phyloP scores from a whole-genome alignment of 1,139 yeast species.

The Taphrina pruni region DNA sequence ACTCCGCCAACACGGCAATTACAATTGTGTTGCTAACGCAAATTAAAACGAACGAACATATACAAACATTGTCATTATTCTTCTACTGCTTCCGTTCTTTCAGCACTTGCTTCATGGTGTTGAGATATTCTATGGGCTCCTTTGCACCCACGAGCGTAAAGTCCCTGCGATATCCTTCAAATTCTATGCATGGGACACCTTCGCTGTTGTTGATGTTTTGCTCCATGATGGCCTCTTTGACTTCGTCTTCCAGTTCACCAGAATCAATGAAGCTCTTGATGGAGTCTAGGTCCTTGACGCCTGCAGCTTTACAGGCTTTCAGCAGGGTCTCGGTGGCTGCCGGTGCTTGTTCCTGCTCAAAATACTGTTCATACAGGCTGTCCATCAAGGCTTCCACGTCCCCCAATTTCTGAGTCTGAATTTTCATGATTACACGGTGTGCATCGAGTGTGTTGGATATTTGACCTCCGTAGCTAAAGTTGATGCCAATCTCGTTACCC shows the following conservation, averaged over 20 bases:
- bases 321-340: conserved; percentile 12
- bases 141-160: conserved; percentile 35
- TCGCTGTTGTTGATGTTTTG: conserved; percentile 27
- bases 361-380: conserved; percentile 21
- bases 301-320: conserved; percentile 22
- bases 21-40: too few species aligned
- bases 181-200: conserved; percentile 24
- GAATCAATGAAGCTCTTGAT: conserved; percentile 2
- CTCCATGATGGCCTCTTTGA: conserved; percentile 20
- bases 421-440: conserved; percentile 15
- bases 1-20: too few species aligned
- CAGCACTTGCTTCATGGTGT: conserved; percentile 26
- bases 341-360: conserved; percentile 23
- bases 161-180: conserved; percentile 34
- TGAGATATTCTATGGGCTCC: conserved; percentile 20
- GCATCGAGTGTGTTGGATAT: conserved; percentile 18
- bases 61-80: not conserved
- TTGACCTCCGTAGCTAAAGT: conserved; percentile 18
- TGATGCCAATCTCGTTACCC: conserved; percentile 21
- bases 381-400: conserved; percentile 32
- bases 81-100: conserved; percentile 15
- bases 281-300: conserved; percentile 3
- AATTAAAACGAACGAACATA: too few species aligned
- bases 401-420: conserved; percentile 10
- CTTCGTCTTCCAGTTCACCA: conserved; percentile 20